Base-by-base conservation (phyloP, 805 yeast species). In the baker's yeast (Saccharomyces cerevisiae) region DNA sequence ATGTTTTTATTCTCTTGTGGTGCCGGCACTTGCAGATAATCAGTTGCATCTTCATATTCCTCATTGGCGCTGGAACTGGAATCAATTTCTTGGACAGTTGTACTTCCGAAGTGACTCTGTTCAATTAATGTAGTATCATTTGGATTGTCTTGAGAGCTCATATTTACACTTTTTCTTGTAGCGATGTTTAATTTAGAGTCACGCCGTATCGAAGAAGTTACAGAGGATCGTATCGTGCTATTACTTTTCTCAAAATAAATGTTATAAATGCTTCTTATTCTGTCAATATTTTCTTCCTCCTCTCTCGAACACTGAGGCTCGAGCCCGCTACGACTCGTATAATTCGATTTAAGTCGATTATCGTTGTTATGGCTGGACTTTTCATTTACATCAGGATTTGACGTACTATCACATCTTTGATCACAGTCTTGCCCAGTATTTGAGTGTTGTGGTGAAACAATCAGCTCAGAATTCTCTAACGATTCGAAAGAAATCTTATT, bases 221-320 rank as follows among this genome's bases (percentile, higher is more conserved):
- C 43, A n/a, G 43, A 36, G 4, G 43, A 17, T 2, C 24, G 43
- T 36, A 17, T 36, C 6, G 43, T 17, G 24, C 43, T 36, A 24
- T 17, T 31, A 48, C 28, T 79, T 58, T 85, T 76, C 52, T 86
- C 88, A 61, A 87, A 82, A 61, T 87, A 87, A 24, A 86, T 87
- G 50, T 80, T 80, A 69, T 87, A 87, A n/a, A 87, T 86, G 43
- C 90, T 84, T 65, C 82, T 85, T 85, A 87, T 81, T 70, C 92
- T 78, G 56, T 79, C 77, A 57, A 85, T 73, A 63, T 82, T 82
- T 64, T 87, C 92, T 57, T 79, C 83, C 60, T 85, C 88, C 54
- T 81, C 84, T 1, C 73, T 70, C 11, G 78, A 64, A 51, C 80
- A 59, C 21, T 50, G 54, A 3, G 50, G 30, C 2, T 67, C 68